phyloP scores from a whole-genome alignment of 1,284 basidiomycete species.

The Heterobasidion occidentale region DNA sequence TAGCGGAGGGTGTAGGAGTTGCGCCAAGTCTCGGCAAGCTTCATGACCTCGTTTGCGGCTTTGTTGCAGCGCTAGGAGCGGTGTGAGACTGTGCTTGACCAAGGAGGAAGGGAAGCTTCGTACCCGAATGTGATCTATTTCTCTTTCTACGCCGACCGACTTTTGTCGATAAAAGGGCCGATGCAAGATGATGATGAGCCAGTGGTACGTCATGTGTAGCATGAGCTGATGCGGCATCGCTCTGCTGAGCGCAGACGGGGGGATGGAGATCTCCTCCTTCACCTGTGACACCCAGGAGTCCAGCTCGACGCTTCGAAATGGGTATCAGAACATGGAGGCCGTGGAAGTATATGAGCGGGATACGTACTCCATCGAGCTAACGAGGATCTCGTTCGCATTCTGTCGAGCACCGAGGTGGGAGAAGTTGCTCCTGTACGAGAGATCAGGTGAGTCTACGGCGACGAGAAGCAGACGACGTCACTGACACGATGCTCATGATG shows the following conservation, averaged over 20 bases:
- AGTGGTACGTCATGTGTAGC: conserved; percentile 57
- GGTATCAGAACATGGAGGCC: neutral
- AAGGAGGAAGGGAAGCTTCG: conserved; percentile 11
- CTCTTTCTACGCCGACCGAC: conserved; percentile 29
- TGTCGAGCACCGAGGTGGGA: conserved; percentile 22
- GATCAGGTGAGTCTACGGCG: neutral
- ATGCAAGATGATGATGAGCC: conserved; percentile 58
- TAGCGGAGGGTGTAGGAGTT: conserved; percentile 52
- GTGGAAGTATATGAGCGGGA: neutral
- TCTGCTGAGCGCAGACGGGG: conserved; percentile 35
- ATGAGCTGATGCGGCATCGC: conserved; percentile 56
- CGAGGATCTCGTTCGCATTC: conserved; percentile 34
- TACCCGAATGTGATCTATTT: conserved; percentile 47
- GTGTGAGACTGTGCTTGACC: conserved; percentile 26
- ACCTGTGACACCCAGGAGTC: conserved; percentile 53
- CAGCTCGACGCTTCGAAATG: conserved; percentile 39
- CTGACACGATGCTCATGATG: conserved; percentile 56
- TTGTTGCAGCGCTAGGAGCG: conserved; percentile 41
- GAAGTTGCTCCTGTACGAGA: conserved; percentile 20
- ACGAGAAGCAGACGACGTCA: conserved; percentile 7
- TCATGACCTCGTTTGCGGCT: conserved; percentile 59
- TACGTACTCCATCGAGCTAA: conserved; percentile 47
- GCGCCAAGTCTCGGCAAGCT: conserved; percentile 48
- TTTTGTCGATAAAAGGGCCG: conserved; percentile 54
- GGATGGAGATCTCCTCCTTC: conserved; percentile 45